Base-by-base conservation (phyloP, 179 eudicot species). In the Drosera spatulata region DNA sequence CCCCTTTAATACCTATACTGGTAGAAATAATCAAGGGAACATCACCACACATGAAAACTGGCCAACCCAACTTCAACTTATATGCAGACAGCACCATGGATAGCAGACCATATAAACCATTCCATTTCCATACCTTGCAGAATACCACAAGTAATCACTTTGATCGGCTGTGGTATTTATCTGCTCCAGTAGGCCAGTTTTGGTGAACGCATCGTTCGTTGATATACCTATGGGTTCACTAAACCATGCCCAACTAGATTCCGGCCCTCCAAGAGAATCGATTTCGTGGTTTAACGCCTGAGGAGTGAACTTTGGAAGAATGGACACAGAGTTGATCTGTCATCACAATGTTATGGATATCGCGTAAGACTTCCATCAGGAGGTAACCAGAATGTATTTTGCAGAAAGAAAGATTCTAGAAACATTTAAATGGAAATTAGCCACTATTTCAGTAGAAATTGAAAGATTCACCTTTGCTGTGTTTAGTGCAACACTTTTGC, bases 61-160 rank as follows among this genome's bases (percentile, higher is more conserved):
- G 53, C 41, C 37, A n/a, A 59, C 53, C 56, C 55, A 57, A 62
- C 57, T 56, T 15, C 33, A 22, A 22, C 33, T 22, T 22, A 22
- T 22, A 22, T 22, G 1, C 33, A 22, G 33, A 22, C 33, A 22
- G 33, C 33, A 22, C 33, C 33, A 22, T 22, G 33, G 33, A 22
- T 22, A 22, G 33, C 33, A 22, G 33, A 22, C 33, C 33, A 22
- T 22, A 3, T 5, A 53, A 37, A 4, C 38, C 38, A 53, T 3
- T 13, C 3, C 15, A 12, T 4, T 4, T 53, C 56, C 49, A 77
- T 50, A 90, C 97, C 99, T 86, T 58, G 75, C 14, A 51, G 99
- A 93, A 74, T 94, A 94, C 99, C 99, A 94, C 68, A 94, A 63
- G 69, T 87, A 91, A 65, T 94, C 99, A 68, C 91, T 90, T 73